A percentile compares a stretch with the other conserved stretches of the same genome.
phyloP scores from a whole-genome alignment of 2,329 filamentous ascomycete genomes.

The Beauveria sp. region DNA sequence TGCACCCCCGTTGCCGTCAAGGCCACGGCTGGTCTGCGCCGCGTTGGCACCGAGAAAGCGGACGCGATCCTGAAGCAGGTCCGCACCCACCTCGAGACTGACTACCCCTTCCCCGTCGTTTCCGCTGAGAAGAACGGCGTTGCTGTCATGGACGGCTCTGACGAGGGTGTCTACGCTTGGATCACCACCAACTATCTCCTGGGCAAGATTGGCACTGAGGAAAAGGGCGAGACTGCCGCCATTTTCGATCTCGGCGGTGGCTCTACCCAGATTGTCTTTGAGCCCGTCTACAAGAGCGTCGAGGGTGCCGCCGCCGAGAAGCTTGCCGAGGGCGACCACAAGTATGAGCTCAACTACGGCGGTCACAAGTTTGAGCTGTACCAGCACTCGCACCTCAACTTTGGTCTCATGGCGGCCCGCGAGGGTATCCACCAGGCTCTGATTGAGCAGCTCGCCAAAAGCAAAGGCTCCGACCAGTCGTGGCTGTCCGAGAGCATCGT shows the following conservation, averaged over 20 bases:
- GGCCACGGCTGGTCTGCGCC: conserved; percentile 86
- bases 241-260: conserved; percentile 95
- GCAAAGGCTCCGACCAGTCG: conserved; percentile 48
- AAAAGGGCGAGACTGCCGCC: conserved; percentile 83
- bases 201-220: conserved; percentile 90
- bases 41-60: conserved; percentile 75
- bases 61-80: conserved; percentile 81
- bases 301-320: conserved; percentile 77
- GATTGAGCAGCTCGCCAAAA: conserved; percentile 61
- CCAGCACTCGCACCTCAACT: conserved; percentile 96
- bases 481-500: conserved; percentile 67
- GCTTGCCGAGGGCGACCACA: conserved; percentile 86
- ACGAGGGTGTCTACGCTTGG: conserved; percentile 98
- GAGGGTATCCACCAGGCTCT: conserved; percentile 74
- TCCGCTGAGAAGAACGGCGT: conserved; percentile 79
- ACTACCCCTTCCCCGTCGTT: conserved; percentile 92
- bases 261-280: conserved; percentile 96
- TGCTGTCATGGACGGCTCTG: conserved; percentile 92
- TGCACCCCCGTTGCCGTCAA: conserved; percentile 97
- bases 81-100: conserved; percentile 71
- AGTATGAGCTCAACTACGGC: conserved; percentile 85
- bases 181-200: conserved; percentile 98
- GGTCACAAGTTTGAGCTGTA: conserved; percentile 88
- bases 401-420: conserved; percentile 91
- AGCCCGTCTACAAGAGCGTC: conserved; percentile 79